A percentile compares a stretch with the other conserved stretches of the same genome.
These are phyloP conservation scores for Paratinospora sagittata DNA, from an alignment of 164 flowering plant species.

Conservation along the genomic window DNA sequence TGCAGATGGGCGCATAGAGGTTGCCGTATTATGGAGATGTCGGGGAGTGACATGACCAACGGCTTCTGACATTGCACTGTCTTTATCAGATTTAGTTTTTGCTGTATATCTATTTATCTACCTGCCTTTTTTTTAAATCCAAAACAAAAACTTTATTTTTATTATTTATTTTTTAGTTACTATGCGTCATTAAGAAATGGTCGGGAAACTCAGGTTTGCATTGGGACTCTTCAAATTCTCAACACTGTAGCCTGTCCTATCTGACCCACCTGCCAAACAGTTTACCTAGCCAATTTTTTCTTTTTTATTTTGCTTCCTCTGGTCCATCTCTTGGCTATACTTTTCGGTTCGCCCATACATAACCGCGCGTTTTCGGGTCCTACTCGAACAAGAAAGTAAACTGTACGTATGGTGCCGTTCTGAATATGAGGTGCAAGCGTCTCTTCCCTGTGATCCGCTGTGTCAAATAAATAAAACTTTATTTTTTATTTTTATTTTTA, in stretches of 20 bases:
- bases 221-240: slow-evolving; percentile 1
- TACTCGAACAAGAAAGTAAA: neutral
- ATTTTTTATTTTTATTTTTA: too few species aligned
- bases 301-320: too few species aligned
- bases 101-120: too few species aligned
- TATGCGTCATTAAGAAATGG: too few species aligned
- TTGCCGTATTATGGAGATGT: neutral
- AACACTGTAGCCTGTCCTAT: neutral
- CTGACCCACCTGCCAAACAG: neutral
- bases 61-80: slow-evolving; percentile 1
- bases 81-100: neutral
- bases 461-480: too few species aligned
- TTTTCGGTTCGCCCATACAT: neutral
- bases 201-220: neutral
- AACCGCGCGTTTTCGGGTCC: slow-evolving; percentile 4
- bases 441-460: neutral
- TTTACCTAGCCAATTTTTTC: neutral
- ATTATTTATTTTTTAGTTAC: too few species aligned
- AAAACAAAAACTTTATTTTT: too few species aligned
- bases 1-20: too few species aligned
- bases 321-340: neutral
- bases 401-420: neutral
- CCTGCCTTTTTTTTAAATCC: too few species aligned
- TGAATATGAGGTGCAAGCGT: neutral
- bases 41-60: slow-evolving; percentile 5